Evolutionary conservation across 2,329 filamentous ascomycete species (phyloP).

Genomic region (Botrytis cinerea): DNA sequence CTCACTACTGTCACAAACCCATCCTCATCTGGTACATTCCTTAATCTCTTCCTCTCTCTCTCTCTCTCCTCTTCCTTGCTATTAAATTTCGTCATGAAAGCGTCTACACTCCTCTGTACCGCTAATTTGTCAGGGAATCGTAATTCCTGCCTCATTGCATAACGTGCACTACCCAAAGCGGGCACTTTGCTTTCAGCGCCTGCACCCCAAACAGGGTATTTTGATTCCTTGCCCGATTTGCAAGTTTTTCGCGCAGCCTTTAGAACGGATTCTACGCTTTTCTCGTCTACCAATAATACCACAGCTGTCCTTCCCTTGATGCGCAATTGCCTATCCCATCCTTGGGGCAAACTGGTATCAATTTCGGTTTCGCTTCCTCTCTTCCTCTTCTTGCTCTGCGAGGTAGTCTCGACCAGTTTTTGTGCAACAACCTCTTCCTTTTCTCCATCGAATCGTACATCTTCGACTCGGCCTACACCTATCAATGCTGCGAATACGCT

Average conservation of each 20-base stretch:
- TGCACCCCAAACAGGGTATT: constrained; percentile 68
- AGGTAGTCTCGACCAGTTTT: constrained; percentile 38
- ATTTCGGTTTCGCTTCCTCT: constrained; percentile 53
- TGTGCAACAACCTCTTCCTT: constrained; percentile 42
- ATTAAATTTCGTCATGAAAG: constrained; percentile 83
- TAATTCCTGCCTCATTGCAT: constrained; percentile 66
- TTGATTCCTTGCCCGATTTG: constrained; percentile 57
- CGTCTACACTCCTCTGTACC: constrained; percentile 75
- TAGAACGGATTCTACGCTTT: constrained; percentile 73
- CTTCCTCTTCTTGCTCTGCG: constrained; percentile 54
- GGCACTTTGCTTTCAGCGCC: constrained; percentile 59
- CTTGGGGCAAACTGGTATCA: constrained; percentile 67
- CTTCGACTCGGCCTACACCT: constrained; percentile 76
- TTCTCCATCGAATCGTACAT: constrained; percentile 71
- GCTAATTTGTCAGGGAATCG: constrained; percentile 67
- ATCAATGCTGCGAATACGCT: constrained; percentile 74
- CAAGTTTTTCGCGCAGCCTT: constrained; percentile 69
- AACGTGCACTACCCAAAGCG: constrained; percentile 51
- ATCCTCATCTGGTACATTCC: constrained; percentile 86
- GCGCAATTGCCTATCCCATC: constrained; percentile 72
- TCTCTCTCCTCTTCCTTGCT: constrained; percentile 65
- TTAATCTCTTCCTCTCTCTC: constrained; percentile 63
- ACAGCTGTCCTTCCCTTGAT: constrained; percentile 77
- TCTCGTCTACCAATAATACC: constrained; percentile 79
- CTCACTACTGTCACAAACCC: constrained; percentile 91